Base-by-base conservation (phyloP, 352 stramenopile species). In the Globisporangium yorkense region DNA sequence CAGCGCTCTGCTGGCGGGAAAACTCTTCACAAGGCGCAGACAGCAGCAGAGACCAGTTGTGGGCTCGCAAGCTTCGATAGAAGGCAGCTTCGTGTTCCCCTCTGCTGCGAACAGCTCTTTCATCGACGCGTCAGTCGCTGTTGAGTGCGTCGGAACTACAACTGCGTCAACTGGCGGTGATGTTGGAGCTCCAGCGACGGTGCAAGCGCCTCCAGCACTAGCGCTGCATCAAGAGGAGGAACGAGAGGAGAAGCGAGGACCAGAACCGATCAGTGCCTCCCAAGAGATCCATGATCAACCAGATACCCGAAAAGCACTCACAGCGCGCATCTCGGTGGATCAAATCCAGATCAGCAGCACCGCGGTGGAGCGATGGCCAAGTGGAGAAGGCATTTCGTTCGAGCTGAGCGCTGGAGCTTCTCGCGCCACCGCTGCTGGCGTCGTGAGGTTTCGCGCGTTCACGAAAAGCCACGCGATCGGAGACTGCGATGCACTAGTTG, bases 21-120 rank as follows among this genome's bases (percentile, higher is more conserved):
- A 75, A 3, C 51, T 68, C 13, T 66, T 65, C 5, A 5, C 51
- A 37, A 20, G 16, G 50, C 39, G 35, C n/a, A n/a, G 15, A 29
- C 9, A 4, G 47, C 27, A 33, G 20, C 45, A 29, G 21, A 21
- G 21, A n/a, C 54, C 35, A 15, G 20, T 37, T 3, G 53, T 48
- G 40, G 62, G 27, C 51, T 20, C 10, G 54, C 57, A 46, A 51
- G 58, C 58, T 16, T 44, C 54, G 10, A 44, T 78, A 20, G 60
- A 75, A 27, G 77, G 71, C 1, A 72, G 57, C 0, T 88, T 80
- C 69, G 50, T 57, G 12, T 88, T 89, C 53, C 65, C 61, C 29
- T 61, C 68, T 13, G 71, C 70, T 27, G 35, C 15, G 21, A 57
- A 61, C 24, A 62, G 68, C 31, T 56, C 74, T 9, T 62, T 69